Conservation (phyloP, 805 yeast species). For the Blastobotrys peoriensis region DNA sequence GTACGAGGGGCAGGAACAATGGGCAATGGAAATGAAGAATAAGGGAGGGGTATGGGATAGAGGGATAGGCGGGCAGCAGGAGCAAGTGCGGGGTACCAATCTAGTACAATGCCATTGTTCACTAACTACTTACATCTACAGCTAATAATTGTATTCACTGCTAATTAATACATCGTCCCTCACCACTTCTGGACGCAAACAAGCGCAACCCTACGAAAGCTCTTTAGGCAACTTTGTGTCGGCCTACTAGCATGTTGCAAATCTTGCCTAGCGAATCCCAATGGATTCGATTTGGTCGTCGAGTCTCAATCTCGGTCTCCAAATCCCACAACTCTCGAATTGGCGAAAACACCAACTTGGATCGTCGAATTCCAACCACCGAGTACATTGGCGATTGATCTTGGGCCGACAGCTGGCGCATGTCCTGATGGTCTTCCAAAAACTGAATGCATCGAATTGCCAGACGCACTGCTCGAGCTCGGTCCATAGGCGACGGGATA, state of each 20-base stretch:
- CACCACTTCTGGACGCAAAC: too few relatives aligned
- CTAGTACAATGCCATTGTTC: too few relatives aligned
- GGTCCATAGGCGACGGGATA: slow-evolving; percentile 88
- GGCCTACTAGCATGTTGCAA: slow-evolving; percentile 69
- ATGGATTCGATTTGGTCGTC: slow-evolving; percentile 85
- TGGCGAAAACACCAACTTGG: slow-evolving; percentile 68
- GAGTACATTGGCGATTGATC: slow-evolving; percentile 35
- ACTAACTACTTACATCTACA: too few relatives aligned
- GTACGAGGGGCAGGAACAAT: too few relatives aligned
- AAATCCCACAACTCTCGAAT: slow-evolving; percentile 73
- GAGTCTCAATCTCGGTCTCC: slow-evolving; percentile 72
- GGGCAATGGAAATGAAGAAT: too few relatives aligned
- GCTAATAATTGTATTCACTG: neutral
- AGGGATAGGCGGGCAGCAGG: too few relatives aligned
- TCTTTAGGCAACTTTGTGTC: slow-evolving; percentile 21
- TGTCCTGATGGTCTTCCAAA: slow-evolving; percentile 51
- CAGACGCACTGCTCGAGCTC: slow-evolving; percentile 81
- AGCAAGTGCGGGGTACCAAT: too few relatives aligned
- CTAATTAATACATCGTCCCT: too few relatives aligned
- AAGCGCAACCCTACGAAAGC: too few relatives aligned
- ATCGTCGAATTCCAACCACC: slow-evolving; percentile 76
- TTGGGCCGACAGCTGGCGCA: slow-evolving; percentile 8
- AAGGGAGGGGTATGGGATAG: too few relatives aligned
- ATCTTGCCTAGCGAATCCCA: slow-evolving; percentile 74
- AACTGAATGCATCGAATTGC: slow-evolving; percentile 87